A percentile compares a stretch with the other conserved stretches of the same genome.
phyloP scores from a whole-genome alignment of 1,284 basidiomycete species.

The Ceratobasidium sp. region DNA sequence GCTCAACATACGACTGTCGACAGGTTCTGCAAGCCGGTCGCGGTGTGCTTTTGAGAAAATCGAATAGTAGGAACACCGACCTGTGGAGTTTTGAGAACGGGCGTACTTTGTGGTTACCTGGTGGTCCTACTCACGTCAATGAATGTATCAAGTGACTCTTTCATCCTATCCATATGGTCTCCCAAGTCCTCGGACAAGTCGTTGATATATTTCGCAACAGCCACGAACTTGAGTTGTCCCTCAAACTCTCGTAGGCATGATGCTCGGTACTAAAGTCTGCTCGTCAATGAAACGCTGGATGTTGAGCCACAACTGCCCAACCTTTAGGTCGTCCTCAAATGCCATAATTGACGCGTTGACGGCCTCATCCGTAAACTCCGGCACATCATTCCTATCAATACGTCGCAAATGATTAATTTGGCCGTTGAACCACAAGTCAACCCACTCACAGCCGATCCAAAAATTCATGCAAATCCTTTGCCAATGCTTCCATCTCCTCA shows the following conservation, averaged over 20 bases:
- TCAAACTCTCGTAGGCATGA: slow-evolving; percentile 73
- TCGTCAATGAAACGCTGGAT: background rate
- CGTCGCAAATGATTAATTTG: background rate
- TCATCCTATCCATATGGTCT: slow-evolving; percentile 75
- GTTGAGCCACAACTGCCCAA: slow-evolving; percentile 52
- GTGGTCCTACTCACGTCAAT: slow-evolving; percentile 71
- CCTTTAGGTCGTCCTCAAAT: slow-evolving; percentile 76
- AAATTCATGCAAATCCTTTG: slow-evolving; percentile 72
- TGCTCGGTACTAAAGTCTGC: slow-evolving; percentile 69
- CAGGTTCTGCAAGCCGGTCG: slow-evolving; percentile 74
- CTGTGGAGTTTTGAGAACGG: slow-evolving; percentile 6
- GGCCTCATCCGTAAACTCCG: slow-evolving; percentile 66
- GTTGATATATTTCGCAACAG: slow-evolving; percentile 78
- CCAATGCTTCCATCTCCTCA: slow-evolving; percentile 68
- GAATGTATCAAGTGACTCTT: slow-evolving; percentile 72
- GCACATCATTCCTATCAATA: slow-evolving; percentile 36
- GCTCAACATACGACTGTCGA: slow-evolving; percentile 64
- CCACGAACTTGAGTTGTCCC: slow-evolving; percentile 75
- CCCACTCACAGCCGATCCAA: slow-evolving; percentile 68
- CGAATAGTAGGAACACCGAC: slow-evolving; percentile 78
- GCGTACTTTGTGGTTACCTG: background rate
- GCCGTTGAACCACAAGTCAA: background rate
- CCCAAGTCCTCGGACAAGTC: slow-evolving; percentile 75
- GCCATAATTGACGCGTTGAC: slow-evolving; percentile 74
- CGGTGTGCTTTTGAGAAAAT: slow-evolving; percentile 78